phyloP scores from a whole-genome alignment of 2,329 filamentous ascomycete genomes.

The Aspergillus terreus region DNA sequence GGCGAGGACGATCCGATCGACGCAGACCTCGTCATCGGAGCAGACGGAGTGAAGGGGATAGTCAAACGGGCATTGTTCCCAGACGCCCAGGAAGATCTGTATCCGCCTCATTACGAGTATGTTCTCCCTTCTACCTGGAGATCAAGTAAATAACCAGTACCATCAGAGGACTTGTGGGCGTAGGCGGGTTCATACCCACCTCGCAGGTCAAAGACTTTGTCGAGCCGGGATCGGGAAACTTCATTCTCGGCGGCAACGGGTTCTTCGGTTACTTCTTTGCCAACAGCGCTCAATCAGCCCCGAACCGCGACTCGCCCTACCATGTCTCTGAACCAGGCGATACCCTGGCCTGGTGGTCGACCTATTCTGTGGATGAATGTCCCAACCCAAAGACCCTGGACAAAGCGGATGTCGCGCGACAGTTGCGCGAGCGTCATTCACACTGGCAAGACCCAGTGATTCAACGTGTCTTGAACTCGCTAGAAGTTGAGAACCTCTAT shows the following conservation, averaged over 20 bases:
- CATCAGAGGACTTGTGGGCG: slow-evolving; percentile 39
- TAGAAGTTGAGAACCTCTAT: slow-evolving; percentile 43
- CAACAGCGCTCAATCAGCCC: slow-evolving; percentile 16
- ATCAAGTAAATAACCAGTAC: neutral
- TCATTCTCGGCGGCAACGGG: slow-evolving; percentile 47
- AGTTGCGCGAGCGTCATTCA: slow-evolving; percentile 40
- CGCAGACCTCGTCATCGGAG: slow-evolving; percentile 42
- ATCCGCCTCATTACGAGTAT: slow-evolving; percentile 41
- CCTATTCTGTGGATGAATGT: slow-evolving; percentile 32
- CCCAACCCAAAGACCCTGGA: slow-evolving; percentile 30
- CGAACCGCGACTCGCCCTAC: slow-evolving; percentile 22
- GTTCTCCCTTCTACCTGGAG: slow-evolving; percentile 3
- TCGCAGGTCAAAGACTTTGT: slow-evolving; percentile 25
- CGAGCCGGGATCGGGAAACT: slow-evolving; percentile 37
- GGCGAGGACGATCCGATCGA: slow-evolving; percentile 30
- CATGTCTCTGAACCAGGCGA: slow-evolving; percentile 27
- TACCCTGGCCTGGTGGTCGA: slow-evolving; percentile 46
- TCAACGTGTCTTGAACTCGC: slow-evolving; percentile 35
- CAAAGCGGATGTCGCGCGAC: slow-evolving; percentile 26
- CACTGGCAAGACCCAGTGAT: slow-evolving; percentile 47
- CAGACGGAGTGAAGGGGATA: slow-evolving; percentile 40
- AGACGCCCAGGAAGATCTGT: slow-evolving; percentile 27
- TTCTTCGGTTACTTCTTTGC: slow-evolving; percentile 50
- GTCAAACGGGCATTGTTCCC: slow-evolving; percentile 37
- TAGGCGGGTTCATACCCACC: slow-evolving; percentile 45